Evolutionary conservation across 768 basidiomycete genomes (phyloP), one percentile per base, ranked within the genome.

Genomic region (Udeniomyces megalosporus): DNA sequence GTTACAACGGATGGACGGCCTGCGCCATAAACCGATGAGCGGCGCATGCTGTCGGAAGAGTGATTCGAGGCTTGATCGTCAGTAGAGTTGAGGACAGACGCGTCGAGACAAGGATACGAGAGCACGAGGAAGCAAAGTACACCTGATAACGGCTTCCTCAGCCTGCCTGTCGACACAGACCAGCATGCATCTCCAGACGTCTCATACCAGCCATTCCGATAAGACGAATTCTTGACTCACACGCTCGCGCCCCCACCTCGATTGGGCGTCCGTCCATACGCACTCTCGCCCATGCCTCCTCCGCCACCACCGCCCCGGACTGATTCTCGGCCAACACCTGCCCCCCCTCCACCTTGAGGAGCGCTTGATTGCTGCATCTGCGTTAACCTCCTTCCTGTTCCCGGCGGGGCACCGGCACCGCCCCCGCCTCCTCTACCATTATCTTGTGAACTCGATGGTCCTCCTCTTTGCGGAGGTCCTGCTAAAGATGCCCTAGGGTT

Each of bases 201-300:
- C n/a, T n/a, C n/a, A n/a, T n/a, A n/a, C n/a, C n/a, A n/a, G n/a
- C n/a, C n/a, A n/a, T n/a, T n/a, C n/a, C n/a, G n/a, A n/a, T n/a
- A n/a, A n/a, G n/a, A n/a, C n/a, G n/a, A n/a, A n/a, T n/a, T n/a
- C 20, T 42, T 20, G 29, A 50, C 58, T 32, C 47, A 38, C 49
- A 48, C 50, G 22, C 28, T 52, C 8, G 29, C 50, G 47, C 57
- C 57, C 45, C 47, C 66, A 64, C 44, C 38, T 8, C 38, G 38
- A 17, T 42, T 74, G 17, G 89, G 89, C 38, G 88, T 92, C 58
- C 82, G 77, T 2, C 85, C 86, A 67, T 72, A 72, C 38, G 38
- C 38, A 17, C 38, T 42, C 17, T 42, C 38, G 38, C 38, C 17
- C 28, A 73, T 78, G 78, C 68, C 76, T 77, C 52, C 72, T 52